Evolutionary conservation across 2,329 filamentous ascomycete genomes (phyloP).

Genomic region (Rhynchosporium secalis): DNA sequence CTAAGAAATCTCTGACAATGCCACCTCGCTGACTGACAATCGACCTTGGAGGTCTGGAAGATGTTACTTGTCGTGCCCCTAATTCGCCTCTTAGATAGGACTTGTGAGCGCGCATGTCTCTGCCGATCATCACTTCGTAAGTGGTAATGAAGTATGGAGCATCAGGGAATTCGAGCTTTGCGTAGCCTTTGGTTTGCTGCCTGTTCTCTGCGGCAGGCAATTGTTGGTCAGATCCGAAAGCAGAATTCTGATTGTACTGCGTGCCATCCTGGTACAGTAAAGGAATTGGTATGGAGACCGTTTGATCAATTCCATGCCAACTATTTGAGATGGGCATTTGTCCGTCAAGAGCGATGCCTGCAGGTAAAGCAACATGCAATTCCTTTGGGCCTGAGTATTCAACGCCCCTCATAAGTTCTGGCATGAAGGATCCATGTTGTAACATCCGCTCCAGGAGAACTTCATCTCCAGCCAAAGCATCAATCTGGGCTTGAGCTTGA

Average conservation of each 20-base stretch:
- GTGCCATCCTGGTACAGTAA: not conserved
- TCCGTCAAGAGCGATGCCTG: slow-evolving; percentile 1
- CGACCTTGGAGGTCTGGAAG: slow-evolving; percentile 46
- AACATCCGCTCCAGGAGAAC: not conserved
- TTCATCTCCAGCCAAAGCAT: not conserved
- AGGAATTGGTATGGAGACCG: not conserved
- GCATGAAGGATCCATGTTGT: not conserved
- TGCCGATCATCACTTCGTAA: slow-evolving; percentile 69
- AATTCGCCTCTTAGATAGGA: not conserved
- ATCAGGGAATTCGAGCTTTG: slow-evolving; percentile 69
- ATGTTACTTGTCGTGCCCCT: not conserved
- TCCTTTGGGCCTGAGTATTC: not conserved
- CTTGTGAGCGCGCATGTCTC: slow-evolving; percentile 47
- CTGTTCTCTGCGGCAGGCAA: not conserved
- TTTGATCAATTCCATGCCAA: not conserved
- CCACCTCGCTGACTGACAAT: slow-evolving; percentile 70
- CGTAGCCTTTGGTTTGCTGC: slow-evolving; percentile 47
- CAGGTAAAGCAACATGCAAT: not conserved
- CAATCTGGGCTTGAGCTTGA: not conserved
- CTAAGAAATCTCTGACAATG: slow-evolving; percentile 60
- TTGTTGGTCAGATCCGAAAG: not conserved
- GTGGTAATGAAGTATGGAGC: slow-evolving; percentile 79
- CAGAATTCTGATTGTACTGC: not conserved
- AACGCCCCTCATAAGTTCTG: not conserved
- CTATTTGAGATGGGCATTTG: not conserved